Conservation (phyloP, 768 basidiomycete genomes). For the Boletellus ananiceps region DNA sequence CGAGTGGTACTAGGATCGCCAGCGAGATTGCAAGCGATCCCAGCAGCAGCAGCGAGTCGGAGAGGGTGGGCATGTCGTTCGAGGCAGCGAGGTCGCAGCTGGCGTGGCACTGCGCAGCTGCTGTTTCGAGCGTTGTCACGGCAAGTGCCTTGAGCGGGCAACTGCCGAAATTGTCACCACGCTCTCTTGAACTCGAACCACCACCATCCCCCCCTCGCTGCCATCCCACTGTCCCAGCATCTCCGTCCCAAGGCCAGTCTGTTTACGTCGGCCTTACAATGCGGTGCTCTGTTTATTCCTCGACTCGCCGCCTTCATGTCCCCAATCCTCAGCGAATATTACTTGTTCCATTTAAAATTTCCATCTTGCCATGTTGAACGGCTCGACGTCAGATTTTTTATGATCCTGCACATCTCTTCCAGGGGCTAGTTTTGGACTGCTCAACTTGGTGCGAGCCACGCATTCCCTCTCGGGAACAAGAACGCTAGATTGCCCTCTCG, state of each 20-base stretch:
- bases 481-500: background rate
- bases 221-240: background rate
- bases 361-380: background rate
- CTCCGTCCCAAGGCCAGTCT: background rate
- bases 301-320: background rate
- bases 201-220: conserved; percentile 17
- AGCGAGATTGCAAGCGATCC: conserved; percentile 49
- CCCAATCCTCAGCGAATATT: background rate
- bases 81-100: background rate
- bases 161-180: conserved; percentile 3
- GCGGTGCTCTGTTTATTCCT: background rate
- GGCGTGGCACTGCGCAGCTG: background rate
- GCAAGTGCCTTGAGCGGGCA: conserved; percentile 29
- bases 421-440: background rate
- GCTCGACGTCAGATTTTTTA: background rate
- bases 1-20: conserved; percentile 55
- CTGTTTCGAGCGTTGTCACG: conserved; percentile 18
- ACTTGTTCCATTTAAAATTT: background rate
- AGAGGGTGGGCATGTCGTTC: conserved; percentile 29
- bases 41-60: conserved; percentile 39
- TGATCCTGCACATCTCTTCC: background rate
- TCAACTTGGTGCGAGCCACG: background rate
- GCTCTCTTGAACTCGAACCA: conserved; percentile 31
- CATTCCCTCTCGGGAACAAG: background rate
- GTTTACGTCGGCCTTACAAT: background rate